Evolutionary conservation across 805 yeast species (phyloP), one percentile per base, ranked within the genome.

Genomic region (Pichia ethanolica): DNA sequence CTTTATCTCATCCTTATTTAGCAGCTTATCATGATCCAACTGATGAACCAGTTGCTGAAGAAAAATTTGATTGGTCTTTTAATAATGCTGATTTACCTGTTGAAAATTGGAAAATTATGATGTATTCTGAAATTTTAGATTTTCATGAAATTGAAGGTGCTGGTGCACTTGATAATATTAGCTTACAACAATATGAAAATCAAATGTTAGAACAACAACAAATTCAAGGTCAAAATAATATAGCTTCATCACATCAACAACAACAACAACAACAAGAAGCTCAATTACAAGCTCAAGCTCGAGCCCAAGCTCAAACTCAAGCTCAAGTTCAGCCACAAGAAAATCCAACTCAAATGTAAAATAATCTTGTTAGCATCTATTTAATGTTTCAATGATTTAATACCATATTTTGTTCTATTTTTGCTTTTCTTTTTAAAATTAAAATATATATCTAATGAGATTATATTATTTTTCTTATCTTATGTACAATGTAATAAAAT

Each of bases 81-180:
- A 91, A 93, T 66, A 98, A 95, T 59, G 98, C 97, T 0, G 99
- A 91, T 68, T 75, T 91, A 59, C 97, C 98, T 4, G 93, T 93
- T 14, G 98, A 93, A 62, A 89, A 97, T 12, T 91, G 99, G 99
- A 82, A 96, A 71, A 96, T 89, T 20, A 91, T 93, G 98, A 91
- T 93, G 96, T 93, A 93, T 70, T 85, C 95, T 47, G 99, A 91
- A 70, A 93, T 91, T 54, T 74, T 93, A 57, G 97, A 91, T 66
- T 91, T 89, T 78, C 98, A 91, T 68, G 95, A 89, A 66, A 87
- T 86, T 51, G 90, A 83, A 40, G 85, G 65, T 12, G 56, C 61
- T 10, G 62, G 55, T 35, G 63, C 63, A 10, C 42, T 46, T 57
- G 59, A 53, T 51, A 59, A 50, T 49, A 33, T 36, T 4, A 53